These are phyloP conservation scores for Colletotrichum sp. DNA, from an alignment of 2,329 filamentous ascomycete genomes.

Conservation along the genomic window DNA sequence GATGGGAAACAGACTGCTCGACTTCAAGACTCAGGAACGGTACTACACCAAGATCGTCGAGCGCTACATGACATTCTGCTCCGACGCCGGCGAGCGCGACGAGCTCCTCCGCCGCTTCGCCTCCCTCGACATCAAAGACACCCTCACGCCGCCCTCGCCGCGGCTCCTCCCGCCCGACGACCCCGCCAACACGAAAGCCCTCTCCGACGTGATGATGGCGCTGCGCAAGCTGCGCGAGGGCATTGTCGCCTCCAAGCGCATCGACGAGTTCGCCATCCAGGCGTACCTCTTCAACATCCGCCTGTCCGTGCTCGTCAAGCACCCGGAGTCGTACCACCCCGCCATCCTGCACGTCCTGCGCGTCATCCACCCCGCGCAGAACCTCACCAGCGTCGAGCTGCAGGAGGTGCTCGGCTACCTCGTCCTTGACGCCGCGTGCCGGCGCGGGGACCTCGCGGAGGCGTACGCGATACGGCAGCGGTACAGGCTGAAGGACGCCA, in stretches of 20 bases:
- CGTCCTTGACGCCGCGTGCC: slow-evolving; percentile 87
- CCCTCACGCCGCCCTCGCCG: slow-evolving; percentile 5
- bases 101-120: slow-evolving; percentile 79
- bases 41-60: slow-evolving; percentile 90
- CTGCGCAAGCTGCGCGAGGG: slow-evolving; percentile 93
- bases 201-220: slow-evolving; percentile 79
- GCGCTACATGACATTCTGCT: slow-evolving; percentile 89
- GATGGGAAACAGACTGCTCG: slow-evolving; percentile 63
- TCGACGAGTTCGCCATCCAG: slow-evolving; percentile 83
- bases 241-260: slow-evolving; percentile 77
- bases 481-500: slow-evolving; percentile 68
- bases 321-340: slow-evolving; percentile 89
- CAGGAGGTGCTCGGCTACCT: slow-evolving; percentile 82
- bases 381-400: slow-evolving; percentile 74
- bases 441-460: slow-evolving; percentile 74
- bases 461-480: slow-evolving; percentile 71
- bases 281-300: slow-evolving; percentile 93
- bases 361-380: slow-evolving; percentile 69
- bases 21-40: slow-evolving; percentile 78
- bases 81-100: slow-evolving; percentile 71
- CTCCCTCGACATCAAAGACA: slow-evolving; percentile 54
- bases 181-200: slow-evolving; percentile 59
- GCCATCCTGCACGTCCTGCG: slow-evolving; percentile 82
- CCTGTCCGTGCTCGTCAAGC: slow-evolving; percentile 78
- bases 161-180: slow-evolving; percentile 19